These are phyloP conservation scores for Lactarius deliciosus DNA, from an alignment of 768 basidiomycete genomes.

Conservation along the genomic window DNA sequence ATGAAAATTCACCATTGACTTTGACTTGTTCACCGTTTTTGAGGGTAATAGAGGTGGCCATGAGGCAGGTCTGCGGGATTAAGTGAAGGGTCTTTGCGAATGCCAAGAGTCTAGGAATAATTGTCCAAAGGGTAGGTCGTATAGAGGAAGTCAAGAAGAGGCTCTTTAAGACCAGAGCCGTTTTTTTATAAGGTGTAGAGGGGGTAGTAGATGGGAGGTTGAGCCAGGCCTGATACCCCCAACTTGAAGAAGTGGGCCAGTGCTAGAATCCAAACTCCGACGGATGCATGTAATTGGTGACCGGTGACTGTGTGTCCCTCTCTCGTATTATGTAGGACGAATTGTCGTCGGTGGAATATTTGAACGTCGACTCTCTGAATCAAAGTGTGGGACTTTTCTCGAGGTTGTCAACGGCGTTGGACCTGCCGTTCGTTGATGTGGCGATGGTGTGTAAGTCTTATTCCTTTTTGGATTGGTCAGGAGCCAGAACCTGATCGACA, in stretches of 20 bases:
- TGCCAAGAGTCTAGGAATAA: constrained; percentile 17
- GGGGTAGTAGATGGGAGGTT: constrained; percentile 18
- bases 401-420: not conserved
- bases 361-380: not conserved
- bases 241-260: constrained; percentile 17
- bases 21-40: constrained; percentile 83
- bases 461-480: not conserved
- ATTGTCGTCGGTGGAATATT: not conserved
- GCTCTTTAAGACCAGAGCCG: constrained; percentile 3
- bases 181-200: constrained; percentile 18
- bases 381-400: not conserved
- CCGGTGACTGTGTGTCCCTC: not conserved
- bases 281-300: constrained; percentile 20
- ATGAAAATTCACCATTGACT: constrained; percentile 69
- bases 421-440: not conserved
- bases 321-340: not conserved
- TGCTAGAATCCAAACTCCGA: constrained; percentile 31
- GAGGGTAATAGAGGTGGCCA: constrained; percentile 56
- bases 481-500: constrained; percentile 1
- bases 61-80: constrained; percentile 32
- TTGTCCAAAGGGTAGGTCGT: constrained; percentile 8
- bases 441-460: not conserved
- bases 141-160: constrained; percentile 1
- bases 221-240: constrained; percentile 19
- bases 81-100: constrained; percentile 27